These are phyloP conservation scores for Backusella tuberculispora DNA, from an alignment of 192 early-diverging fungal genomes.

Conservation along the genomic window DNA sequence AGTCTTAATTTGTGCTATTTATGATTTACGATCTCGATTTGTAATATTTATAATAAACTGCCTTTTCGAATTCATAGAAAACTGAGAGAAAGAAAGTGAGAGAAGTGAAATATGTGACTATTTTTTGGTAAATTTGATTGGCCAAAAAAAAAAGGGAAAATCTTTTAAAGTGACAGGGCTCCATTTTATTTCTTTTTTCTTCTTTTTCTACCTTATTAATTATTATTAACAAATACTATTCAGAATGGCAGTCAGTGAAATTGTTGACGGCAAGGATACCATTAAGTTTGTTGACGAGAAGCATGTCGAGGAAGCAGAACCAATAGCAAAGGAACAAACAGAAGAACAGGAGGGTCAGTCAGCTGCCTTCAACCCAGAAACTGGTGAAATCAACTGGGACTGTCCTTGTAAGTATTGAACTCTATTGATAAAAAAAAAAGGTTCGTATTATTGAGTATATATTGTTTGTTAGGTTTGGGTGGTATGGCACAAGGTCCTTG, in stretches of 20 bases:
- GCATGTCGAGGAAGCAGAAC: conserved; percentile 14
- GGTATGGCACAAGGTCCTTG: conserved; percentile 97
- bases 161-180: conserved; percentile 21
- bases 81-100: not conserved
- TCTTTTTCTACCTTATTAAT: not conserved
- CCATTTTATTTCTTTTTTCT: conserved; percentile 1
- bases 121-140: not conserved
- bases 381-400: conserved; percentile 96
- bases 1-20: too few species aligned
- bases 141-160: not conserved
- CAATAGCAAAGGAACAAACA: conserved; percentile 3
- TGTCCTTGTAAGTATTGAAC: conserved; percentile 72
- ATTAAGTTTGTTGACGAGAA: conserved; percentile 41
- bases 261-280: conserved; percentile 42
- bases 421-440: not conserved
- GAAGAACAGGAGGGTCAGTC: conserved; percentile 37
- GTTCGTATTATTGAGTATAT: too few species aligned
- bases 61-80: too few species aligned
- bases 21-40: too few species aligned
- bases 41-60: too few species aligned
- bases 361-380: conserved; percentile 75
- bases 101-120: conserved; percentile 11
- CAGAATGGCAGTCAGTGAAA: conserved; percentile 20
- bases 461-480: conserved; percentile 55
- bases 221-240: conserved; percentile 6